phyloP scores from a whole-genome alignment of 805 yeast species.

The Debaryomyces prosopidis region DNA sequence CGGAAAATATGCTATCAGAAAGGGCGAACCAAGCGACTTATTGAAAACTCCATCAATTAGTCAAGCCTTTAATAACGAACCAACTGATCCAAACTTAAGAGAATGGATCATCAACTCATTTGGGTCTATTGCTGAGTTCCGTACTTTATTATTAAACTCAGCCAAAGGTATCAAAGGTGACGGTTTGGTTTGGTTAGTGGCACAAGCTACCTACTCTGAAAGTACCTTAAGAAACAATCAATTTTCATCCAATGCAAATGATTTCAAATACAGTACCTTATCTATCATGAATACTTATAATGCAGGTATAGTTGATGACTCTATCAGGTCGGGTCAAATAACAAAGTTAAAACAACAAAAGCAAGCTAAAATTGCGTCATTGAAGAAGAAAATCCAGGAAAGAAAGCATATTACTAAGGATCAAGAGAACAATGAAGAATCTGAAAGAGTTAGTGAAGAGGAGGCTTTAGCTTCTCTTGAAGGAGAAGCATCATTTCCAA shows the following conservation, averaged over 20 bases:
- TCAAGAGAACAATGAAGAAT: slow-evolving; percentile 13
- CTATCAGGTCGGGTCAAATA: slow-evolving; percentile 54
- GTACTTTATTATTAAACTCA: slow-evolving; percentile 66
- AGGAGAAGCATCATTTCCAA: slow-evolving; percentile 4
- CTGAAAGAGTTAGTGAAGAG: neutral
- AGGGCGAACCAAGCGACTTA: slow-evolving; percentile 31
- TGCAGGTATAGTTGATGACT: slow-evolving; percentile 78
- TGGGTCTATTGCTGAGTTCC: slow-evolving; percentile 76
- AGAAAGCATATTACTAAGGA: slow-evolving; percentile 15
- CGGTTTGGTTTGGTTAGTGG: slow-evolving; percentile 89
- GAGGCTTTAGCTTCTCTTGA: slow-evolving; percentile 9
- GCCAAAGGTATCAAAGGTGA: slow-evolving; percentile 79
- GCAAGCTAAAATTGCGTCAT: slow-evolving; percentile 28
- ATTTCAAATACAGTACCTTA: slow-evolving; percentile 42
- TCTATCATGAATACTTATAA: slow-evolving; percentile 82
- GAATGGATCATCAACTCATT: slow-evolving; percentile 60
- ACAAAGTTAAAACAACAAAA: slow-evolving; percentile 41
- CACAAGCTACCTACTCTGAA: slow-evolving; percentile 44
- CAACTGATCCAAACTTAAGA: slow-evolving; percentile 34
- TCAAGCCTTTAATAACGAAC: slow-evolving; percentile 33
- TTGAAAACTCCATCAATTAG: slow-evolving; percentile 46
- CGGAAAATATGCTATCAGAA: slow-evolving; percentile 10
- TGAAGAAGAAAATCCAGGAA: slow-evolving; percentile 23
- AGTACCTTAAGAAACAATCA: slow-evolving; percentile 18
- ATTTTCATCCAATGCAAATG: slow-evolving; percentile 13